These are phyloP conservation scores for Aspergillus asperescens DNA, from an alignment of 495 filamentous ascomycete genomes.

Conservation along the genomic window DNA sequence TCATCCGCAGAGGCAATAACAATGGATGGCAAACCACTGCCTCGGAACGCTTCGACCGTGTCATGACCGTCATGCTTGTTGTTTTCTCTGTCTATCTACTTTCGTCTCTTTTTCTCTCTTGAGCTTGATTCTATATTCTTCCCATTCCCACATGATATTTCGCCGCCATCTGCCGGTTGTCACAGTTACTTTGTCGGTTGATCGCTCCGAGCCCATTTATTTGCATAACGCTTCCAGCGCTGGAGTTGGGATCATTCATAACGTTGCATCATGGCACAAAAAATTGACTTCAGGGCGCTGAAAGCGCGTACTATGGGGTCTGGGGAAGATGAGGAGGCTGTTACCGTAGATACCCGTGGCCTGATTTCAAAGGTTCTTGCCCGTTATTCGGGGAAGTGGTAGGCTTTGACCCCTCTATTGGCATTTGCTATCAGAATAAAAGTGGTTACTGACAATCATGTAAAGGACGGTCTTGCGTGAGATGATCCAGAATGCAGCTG, in stretches of 20 bases:
- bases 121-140: too few relatives aligned
- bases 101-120: too few relatives aligned
- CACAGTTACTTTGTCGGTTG: neutral
- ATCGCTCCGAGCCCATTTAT: neutral
- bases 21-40: neutral
- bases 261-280: slow-evolving; percentile 45
- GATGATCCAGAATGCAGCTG: slow-evolving; percentile 95
- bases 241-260: neutral
- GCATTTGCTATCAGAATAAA: slow-evolving; percentile 6
- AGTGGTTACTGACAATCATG: neutral
- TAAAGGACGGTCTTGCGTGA: slow-evolving; percentile 68
- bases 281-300: slow-evolving; percentile 74
- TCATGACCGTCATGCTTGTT: too few relatives aligned
- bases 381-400: slow-evolving; percentile 91
- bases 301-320: slow-evolving; percentile 80
- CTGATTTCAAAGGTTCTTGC: slow-evolving; percentile 97
- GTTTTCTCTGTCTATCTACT: too few relatives aligned
- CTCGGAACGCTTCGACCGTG: too few relatives aligned
- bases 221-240: neutral
- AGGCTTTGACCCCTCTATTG: neutral
- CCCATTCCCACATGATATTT: too few relatives aligned
- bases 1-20: neutral
- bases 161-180: too few relatives aligned
- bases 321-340: slow-evolving; percentile 89
- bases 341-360: slow-evolving; percentile 94